Conservation (phyloP, 352 stramenopile species). For the Phytophthora melonis region DNA sequence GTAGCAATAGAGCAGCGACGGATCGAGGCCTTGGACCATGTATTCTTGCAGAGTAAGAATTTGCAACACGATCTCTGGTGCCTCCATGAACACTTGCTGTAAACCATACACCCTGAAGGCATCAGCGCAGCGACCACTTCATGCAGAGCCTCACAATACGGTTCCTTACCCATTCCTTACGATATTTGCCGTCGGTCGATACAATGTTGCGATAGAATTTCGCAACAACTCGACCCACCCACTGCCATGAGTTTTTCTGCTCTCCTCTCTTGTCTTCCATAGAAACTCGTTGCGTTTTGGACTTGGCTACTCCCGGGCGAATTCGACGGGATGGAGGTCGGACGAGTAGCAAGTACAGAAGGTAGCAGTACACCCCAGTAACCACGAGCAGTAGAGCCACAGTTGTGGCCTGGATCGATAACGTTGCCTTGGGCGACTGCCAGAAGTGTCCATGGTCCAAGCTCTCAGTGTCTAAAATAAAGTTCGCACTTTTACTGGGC, state of each 20-base stretch:
- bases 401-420: background rate
- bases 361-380: constrained; percentile 31
- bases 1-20: constrained; percentile 42
- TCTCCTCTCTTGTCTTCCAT: background rate
- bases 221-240: background rate
- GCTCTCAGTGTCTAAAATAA: constrained; percentile 40
- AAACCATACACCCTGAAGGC: background rate
- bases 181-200: constrained; percentile 34
- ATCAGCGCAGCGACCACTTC: background rate
- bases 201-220: constrained; percentile 21
- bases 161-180: constrained; percentile 37
- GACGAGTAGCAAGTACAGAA: constrained; percentile 29
- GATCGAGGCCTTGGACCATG: constrained; percentile 37
- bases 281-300: constrained; percentile 4
- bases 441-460: constrained; percentile 44
- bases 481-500: constrained; percentile 46
- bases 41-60: constrained; percentile 33
- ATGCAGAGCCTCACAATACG: background rate
- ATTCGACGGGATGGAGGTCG: constrained; percentile 12
- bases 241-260: background rate
- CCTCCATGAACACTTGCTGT: constrained; percentile 43
- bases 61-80: constrained; percentile 44
- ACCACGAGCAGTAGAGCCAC: constrained; percentile 21
- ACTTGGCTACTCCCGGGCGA: constrained; percentile 2
- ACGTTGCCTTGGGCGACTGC: background rate